phyloP scores from a whole-genome alignment of 106 monocot species.

The Triglochin maritima region DNA sequence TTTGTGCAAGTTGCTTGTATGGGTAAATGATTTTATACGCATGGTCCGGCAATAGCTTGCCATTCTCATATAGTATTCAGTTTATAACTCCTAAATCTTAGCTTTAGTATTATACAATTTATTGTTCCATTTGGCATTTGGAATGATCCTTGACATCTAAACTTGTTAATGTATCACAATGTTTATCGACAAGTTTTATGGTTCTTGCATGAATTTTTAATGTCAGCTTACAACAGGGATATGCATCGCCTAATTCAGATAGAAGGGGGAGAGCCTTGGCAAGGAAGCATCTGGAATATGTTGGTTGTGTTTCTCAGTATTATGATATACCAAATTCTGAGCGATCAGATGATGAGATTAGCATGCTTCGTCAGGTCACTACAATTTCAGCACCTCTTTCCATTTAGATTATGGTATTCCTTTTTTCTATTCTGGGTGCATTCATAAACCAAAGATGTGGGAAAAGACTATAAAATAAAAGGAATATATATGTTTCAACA shows the following conservation, averaged over 20 bases:
- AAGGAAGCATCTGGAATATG: constrained; percentile 79
- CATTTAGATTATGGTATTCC: not conserved
- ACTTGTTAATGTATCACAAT: not conserved
- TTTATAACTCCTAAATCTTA: too few species aligned
- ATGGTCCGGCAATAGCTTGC: too few species aligned
- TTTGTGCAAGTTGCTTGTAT: too few species aligned
- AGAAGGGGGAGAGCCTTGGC: constrained; percentile 73
- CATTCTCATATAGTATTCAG: too few species aligned
- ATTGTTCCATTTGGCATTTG: too few species aligned
- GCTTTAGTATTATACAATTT: too few species aligned
- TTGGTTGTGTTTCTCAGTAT: constrained; percentile 92
- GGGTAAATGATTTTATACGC: too few species aligned
- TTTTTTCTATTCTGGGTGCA: not conserved
- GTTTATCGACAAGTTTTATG: constrained; percentile 4
- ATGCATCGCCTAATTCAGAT: constrained; percentile 99
- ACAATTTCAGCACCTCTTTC: not conserved
- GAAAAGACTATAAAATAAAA: too few species aligned
- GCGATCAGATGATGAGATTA: constrained; percentile 94
- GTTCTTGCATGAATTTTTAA: constrained; percentile 56
- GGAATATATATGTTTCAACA: too few species aligned
- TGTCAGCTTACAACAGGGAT: constrained; percentile 98
- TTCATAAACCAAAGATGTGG: too few species aligned
- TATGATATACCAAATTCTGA: constrained; percentile 90
- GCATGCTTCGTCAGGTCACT: constrained; percentile 94
- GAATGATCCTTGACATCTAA: not conserved